phyloP scores from a whole-genome alignment of 2,329 filamentous ascomycete genomes.

The Sporothrix pseudoabietina region DNA sequence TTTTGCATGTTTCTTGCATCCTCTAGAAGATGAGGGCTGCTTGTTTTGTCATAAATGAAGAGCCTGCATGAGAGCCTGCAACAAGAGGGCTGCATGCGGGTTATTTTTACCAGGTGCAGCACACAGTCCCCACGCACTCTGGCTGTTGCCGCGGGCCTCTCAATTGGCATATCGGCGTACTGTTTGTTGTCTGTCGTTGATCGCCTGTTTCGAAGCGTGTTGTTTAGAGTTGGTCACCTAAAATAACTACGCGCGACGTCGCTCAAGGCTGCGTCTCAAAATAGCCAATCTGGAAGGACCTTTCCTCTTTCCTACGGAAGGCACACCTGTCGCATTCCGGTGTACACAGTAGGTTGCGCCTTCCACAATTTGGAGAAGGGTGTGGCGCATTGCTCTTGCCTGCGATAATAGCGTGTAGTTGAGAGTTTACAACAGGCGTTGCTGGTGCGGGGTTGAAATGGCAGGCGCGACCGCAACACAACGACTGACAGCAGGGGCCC shows the following conservation, averaged over 20 bases:
- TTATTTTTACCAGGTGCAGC: constrained; percentile 15
- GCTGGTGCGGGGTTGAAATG: constrained; percentile 9
- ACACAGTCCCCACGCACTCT: background rate
- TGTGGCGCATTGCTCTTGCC: constrained; percentile 1
- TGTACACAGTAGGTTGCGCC: background rate
- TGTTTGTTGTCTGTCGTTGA: background rate
- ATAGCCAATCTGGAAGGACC: constrained; percentile 2
- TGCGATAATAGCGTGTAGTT: background rate
- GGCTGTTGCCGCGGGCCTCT: background rate
- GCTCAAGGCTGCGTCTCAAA: background rate
- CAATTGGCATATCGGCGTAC: background rate
- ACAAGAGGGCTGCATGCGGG: constrained; percentile 10
- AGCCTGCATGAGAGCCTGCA: constrained; percentile 2
- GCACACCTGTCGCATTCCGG: background rate
- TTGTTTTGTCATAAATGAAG: background rate
- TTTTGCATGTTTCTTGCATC: background rate
- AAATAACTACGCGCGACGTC: background rate
- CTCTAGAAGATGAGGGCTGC: background rate
- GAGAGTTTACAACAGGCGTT: background rate
- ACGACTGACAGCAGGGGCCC: constrained; percentile 1
- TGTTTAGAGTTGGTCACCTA: background rate
- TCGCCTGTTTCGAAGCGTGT: background rate
- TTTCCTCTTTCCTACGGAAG: background rate
- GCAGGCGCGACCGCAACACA: background rate
- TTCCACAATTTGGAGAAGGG: background rate